Base-by-base conservation (phyloP, 2,329 filamentous ascomycete genomes). In the Piedraia hortae region DNA sequence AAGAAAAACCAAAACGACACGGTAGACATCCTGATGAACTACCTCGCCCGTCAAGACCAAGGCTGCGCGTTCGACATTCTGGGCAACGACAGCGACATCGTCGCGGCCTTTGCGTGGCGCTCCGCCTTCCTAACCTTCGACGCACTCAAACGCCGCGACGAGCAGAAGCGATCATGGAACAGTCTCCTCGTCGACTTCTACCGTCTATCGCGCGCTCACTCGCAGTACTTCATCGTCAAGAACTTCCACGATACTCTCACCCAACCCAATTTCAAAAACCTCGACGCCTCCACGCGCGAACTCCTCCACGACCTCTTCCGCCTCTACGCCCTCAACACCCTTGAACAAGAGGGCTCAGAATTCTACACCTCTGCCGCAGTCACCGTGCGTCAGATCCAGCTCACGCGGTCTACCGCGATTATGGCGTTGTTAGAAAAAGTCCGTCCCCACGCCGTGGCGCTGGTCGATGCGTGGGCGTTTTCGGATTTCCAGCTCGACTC, bases 401-500 rank as follows among this genome's bases (percentile, higher is more conserved):
- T 77, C 6, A 58, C 67, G 1, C 54, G 67, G 27, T 66, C 60
- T 2, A 69, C 59, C 38, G 55, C 60, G 4, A 65, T 73, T 4
- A 66, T 73, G 53, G 61, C 59, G 35, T 48, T 78, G 10, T 50
- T 78, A 4, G 61, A 66, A 26, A 65, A 74, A 29, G 62, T 78
- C 28, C 53, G 72, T 4, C 72, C 71, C 3, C 71, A 78, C 37
- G 68, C 71, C 1, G 54, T 78, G 8, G 45, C 60, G 6, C 47
- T 78, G 6, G 70, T 75, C 0, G 71, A 78, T 35, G 51, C 65
- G 0, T 78, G 71, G 72, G 59, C 61, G 28, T 73, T 78, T 45
- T 63, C 70, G 1, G 71, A 78, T 39, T 78, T 67, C 67, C 66
- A 73, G 34, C 54, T 78, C 2, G 70, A 78, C 39, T 67, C 59